These are phyloP conservation scores for Collybiopsis luxurians DNA, from an alignment of 768 basidiomycete genomes.

Conservation along the genomic window DNA sequence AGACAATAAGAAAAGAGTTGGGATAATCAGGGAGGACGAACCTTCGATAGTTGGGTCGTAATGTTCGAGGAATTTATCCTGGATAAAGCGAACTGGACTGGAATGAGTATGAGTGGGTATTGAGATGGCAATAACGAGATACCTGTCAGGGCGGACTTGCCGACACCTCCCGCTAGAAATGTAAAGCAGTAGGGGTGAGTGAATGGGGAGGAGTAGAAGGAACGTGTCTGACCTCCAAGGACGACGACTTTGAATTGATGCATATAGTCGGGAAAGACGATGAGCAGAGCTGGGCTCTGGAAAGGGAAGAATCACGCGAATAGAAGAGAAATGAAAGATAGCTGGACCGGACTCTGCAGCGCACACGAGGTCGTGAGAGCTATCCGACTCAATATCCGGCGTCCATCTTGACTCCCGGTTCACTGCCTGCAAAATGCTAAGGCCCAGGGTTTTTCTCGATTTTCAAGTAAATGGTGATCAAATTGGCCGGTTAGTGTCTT, in stretches of 20 bases:
- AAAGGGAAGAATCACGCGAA: neutral
- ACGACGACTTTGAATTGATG: conserved; percentile 76
- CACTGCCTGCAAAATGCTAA: conserved; percentile 51
- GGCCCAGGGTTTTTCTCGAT: conserved; percentile 69
- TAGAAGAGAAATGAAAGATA: conserved; percentile 9
- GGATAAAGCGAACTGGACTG: conserved; percentile 72
- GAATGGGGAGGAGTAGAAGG: conserved; percentile 8
- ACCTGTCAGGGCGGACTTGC: conserved; percentile 82
- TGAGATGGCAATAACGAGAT: conserved; percentile 3
- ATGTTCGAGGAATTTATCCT: conserved; percentile 67
- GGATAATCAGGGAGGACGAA: conserved; percentile 20
- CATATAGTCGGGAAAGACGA: conserved; percentile 34
- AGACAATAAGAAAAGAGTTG: conserved; percentile 11
- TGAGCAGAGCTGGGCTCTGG: conserved; percentile 6
- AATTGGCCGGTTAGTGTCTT: conserved; percentile 49
- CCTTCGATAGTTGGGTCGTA: conserved; percentile 89
- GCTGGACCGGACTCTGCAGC: conserved; percentile 6
- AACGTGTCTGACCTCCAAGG: conserved; percentile 60
- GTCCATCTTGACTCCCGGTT: neutral
- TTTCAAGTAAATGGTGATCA: conserved; percentile 48
- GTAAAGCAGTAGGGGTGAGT: conserved; percentile 2
- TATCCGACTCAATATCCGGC: conserved; percentile 2
- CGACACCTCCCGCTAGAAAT: conserved; percentile 80
- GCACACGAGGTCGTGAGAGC: conserved; percentile 13
- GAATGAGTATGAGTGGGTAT: conserved; percentile 30